Evolutionary conservation across 163 green algal species (phyloP).

Genomic region (Scenedesmus sp.): DNA sequence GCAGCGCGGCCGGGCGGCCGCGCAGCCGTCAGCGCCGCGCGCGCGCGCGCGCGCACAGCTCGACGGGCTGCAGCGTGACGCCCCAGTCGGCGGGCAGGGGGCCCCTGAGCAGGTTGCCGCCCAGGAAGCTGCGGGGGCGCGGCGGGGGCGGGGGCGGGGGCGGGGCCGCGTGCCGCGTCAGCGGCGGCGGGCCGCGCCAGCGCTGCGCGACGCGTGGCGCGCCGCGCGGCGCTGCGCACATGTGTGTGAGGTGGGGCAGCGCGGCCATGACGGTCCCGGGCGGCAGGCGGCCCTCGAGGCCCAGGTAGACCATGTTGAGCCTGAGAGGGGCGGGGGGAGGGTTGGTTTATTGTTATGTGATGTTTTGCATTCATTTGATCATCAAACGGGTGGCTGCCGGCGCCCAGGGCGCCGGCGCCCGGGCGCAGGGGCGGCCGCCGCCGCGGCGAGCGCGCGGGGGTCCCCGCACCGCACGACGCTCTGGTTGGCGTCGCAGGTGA

Average conservation of each 20-base stretch:
- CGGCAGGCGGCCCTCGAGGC: slow-evolving; percentile 16
- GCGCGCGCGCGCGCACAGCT: slow-evolving; percentile 8
- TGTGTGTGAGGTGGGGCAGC: slow-evolving; percentile 30
- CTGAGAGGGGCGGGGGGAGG: slow-evolving; percentile 21
- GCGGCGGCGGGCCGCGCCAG: background rate
- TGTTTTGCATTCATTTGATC: background rate
- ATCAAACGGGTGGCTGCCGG: no score
- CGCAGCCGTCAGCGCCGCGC: background rate
- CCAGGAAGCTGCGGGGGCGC: slow-evolving; percentile 17
- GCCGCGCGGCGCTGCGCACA: slow-evolving; percentile 4
- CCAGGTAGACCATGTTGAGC: slow-evolving; percentile 39
- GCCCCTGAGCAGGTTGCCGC: slow-evolving; percentile 28
- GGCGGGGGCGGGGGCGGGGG: background rate
- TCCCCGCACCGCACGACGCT: slow-evolving; percentile 28
- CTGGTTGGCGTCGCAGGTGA: slow-evolving; percentile 32
- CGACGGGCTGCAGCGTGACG: background rate
- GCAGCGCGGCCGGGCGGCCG: background rate
- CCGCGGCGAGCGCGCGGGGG: no score
- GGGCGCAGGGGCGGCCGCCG: no score
- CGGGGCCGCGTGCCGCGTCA: background rate
- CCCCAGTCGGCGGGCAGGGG: slow-evolving; percentile 18
- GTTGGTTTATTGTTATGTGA: background rate
- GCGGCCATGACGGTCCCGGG: background rate
- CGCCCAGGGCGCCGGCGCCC: no score
- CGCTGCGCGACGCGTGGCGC: background rate